These are phyloP conservation scores for Amylocarpus encephaloides DNA, from an alignment of 2,329 filamentous ascomycete species.

Conservation along the genomic window DNA sequence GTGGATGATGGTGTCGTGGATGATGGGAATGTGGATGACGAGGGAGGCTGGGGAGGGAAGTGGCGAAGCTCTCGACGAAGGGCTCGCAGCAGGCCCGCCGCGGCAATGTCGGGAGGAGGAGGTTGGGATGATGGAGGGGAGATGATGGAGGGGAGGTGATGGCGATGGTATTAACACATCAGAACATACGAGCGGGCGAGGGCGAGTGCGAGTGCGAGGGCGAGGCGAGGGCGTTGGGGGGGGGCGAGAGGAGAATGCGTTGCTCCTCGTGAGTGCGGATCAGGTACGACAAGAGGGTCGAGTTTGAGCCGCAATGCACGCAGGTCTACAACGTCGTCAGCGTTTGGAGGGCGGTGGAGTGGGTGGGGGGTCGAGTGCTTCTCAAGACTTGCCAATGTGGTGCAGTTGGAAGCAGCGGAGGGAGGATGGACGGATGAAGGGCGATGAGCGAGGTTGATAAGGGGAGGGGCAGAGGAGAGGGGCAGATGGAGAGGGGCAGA, in stretches of 20 bases:
- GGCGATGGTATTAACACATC: constrained; percentile 19
- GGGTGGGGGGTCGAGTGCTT: constrained; percentile 2
- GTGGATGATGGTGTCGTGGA: neutral
- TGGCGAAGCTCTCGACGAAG: constrained; percentile 11
- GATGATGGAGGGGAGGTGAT: constrained; percentile 9
- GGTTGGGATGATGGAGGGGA: constrained; percentile 11
- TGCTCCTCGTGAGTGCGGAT: constrained; percentile 8
- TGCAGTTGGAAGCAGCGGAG: neutral
- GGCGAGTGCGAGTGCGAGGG: no score
- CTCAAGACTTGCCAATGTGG: neutral
- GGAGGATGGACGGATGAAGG: neutral
- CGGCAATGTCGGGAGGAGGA: no score
- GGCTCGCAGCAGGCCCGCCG: constrained; percentile 9
- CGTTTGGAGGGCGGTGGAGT: no score
- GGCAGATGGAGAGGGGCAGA: neutral
- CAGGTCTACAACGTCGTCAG: no score
- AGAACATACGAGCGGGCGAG: constrained; percentile 20
- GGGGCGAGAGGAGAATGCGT: no score
- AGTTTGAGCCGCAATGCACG: constrained; percentile 15
- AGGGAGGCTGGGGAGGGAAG: constrained; percentile 20
- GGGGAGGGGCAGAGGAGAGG: constrained; percentile 8
- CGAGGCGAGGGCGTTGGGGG: no score
- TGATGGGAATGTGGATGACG: constrained; percentile 15
- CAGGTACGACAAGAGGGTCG: constrained; percentile 17
- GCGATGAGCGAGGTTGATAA: constrained; percentile 14